Percentiles rank a stretch among this genome's conserved stretches.
Conservation (phyloP, 257 asterid genomes). For the Mentha longifolia region DNA sequence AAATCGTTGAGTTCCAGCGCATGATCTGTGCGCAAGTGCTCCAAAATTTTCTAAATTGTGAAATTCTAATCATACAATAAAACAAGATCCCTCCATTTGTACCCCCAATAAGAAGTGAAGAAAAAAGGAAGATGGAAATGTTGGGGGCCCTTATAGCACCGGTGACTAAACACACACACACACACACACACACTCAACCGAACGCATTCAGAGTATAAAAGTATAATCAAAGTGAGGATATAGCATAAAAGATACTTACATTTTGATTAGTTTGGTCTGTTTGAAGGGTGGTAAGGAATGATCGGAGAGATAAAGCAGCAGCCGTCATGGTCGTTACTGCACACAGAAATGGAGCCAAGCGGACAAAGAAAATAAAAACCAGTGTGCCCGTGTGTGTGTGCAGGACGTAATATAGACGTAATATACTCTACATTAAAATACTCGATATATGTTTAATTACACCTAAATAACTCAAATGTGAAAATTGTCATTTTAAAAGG, state of each 20-base stretch:
- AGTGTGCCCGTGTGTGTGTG: too few species aligned
- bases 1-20: not conserved
- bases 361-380: too few species aligned
- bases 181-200: not conserved
- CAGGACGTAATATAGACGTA: too few species aligned
- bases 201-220: not conserved
- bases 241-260: slow-evolving; percentile 40
- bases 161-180: not conserved
- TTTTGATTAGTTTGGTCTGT: slow-evolving; percentile 36
- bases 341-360: not conserved
- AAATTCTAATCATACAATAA: slow-evolving; percentile 24
- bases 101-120: not conserved
- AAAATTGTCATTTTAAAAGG: too few species aligned
- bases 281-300: slow-evolving; percentile 36
- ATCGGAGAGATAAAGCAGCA: slow-evolving; percentile 52
- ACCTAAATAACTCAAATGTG: too few species aligned
- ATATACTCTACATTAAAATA: too few species aligned
- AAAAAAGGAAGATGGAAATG: not conserved
- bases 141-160: not conserved
- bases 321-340: slow-evolving; percentile 48
- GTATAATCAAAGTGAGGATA: not conserved
- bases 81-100: slow-evolving; percentile 29
- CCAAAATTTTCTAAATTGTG: not conserved
- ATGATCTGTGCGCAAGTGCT: too few species aligned
- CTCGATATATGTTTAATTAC: too few species aligned